A percentile compares a stretch with the other conserved stretches of the same genome.
Conservation (phyloP, 2,329 filamentous ascomycete species). For the Parascedosporium putredinis region DNA sequence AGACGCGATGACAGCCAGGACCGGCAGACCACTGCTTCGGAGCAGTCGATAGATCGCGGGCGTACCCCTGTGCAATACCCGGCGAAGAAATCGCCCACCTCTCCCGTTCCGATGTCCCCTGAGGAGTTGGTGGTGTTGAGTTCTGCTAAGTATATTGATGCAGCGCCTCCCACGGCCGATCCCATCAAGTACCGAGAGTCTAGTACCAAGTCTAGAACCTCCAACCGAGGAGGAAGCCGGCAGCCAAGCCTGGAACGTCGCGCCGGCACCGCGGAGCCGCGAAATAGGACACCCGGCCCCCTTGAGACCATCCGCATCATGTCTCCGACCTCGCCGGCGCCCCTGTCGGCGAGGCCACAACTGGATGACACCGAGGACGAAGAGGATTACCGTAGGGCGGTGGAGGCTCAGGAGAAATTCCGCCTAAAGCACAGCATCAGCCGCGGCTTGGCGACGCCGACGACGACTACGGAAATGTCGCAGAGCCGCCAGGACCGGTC, state of each 20-base stretch:
- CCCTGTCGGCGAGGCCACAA: slow-evolving; percentile 52
- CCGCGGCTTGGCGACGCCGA: slow-evolving; percentile 18
- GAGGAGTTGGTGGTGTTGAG: slow-evolving; percentile 64
- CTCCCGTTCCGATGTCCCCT: slow-evolving; percentile 87
- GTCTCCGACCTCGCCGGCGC: slow-evolving; percentile 18
- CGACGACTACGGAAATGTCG: not conserved
- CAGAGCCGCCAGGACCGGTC: slow-evolving; percentile 7
- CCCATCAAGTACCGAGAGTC: slow-evolving; percentile 11
- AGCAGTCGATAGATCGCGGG: slow-evolving; percentile 60
- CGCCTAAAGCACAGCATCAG: slow-evolving; percentile 44
- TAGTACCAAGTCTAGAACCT: slow-evolving; percentile 25
- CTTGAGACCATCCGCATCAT: slow-evolving; percentile 36
- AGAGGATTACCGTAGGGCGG: slow-evolving; percentile 43
- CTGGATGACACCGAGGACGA: slow-evolving; percentile 55
- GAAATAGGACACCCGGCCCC: slow-evolving; percentile 54
- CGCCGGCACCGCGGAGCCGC: slow-evolving; percentile 35
- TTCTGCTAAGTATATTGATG: slow-evolving; percentile 24
- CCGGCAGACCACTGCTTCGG: slow-evolving; percentile 37
- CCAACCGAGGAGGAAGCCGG: slow-evolving; percentile 35
- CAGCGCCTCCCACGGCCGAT: not conserved
- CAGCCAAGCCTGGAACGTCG: slow-evolving; percentile 36
- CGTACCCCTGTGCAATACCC: slow-evolving; percentile 55
- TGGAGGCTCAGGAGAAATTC: slow-evolving; percentile 45
- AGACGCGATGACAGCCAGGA: slow-evolving; percentile 31
- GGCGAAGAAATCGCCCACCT: slow-evolving; percentile 77